These are phyloP conservation scores for Erodium moschatum DNA, from an alignment of 441 rosid genomes.

Conservation along the genomic window DNA sequence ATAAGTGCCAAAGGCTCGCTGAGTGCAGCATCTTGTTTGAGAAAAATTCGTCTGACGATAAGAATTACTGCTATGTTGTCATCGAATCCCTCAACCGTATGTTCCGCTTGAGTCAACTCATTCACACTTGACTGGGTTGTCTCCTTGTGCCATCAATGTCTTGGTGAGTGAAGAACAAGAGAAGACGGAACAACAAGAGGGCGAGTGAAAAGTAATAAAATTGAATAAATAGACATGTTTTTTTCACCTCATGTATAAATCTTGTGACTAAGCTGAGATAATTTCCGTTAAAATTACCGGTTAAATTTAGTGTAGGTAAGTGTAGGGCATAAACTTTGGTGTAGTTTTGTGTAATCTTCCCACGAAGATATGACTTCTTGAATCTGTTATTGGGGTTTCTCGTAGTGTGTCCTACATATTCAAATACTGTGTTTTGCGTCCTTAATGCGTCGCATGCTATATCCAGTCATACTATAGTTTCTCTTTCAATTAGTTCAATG, in stretches of 20 bases:
- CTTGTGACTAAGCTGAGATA: not conserved
- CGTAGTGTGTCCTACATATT: not conserved
- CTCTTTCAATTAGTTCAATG: not conserved
- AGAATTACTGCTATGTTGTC: conserved; percentile 13
- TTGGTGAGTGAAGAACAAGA: not conserved
- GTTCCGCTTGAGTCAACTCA: not conserved
- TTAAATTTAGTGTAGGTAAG: not conserved
- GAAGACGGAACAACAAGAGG: not conserved
- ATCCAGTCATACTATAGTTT: not conserved
- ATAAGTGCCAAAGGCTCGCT: conserved; percentile 21
- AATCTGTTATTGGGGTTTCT: not conserved
- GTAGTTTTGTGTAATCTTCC: no score
- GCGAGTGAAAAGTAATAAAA: not conserved
- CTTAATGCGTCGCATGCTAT: not conserved
- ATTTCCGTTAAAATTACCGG: not conserved
- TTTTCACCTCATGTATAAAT: not conserved
- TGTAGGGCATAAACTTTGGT: no score
- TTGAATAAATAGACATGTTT: not conserved
- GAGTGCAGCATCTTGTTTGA: conserved; percentile 19
- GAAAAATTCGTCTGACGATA: conserved; percentile 15
- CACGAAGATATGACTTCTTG: not conserved
- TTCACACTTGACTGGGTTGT: not conserved
- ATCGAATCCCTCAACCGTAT: conserved; percentile 13
- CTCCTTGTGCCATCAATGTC: not conserved
- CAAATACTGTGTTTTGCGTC: not conserved